Base-by-base conservation (phyloP, 179 eudicot genomes). In the Silene coronaria region DNA sequence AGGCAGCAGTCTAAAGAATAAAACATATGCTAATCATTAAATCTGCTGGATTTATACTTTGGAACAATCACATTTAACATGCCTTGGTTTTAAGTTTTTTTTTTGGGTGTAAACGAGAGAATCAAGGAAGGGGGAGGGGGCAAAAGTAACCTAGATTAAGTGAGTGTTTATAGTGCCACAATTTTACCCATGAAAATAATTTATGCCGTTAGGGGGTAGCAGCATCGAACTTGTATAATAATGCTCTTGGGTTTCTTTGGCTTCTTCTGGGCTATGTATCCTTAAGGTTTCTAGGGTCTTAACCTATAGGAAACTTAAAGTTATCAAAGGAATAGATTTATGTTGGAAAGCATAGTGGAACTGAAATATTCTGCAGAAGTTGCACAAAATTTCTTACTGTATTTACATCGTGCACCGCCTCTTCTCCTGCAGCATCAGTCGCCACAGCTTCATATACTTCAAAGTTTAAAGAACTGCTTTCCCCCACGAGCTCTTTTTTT, bases 401-500 rank as follows among this genome's bases (percentile, higher is more conserved):
- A 14, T 0, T 71, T 71, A 51, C 34, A 8, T 32, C 45, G 3
- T 19, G 32, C 27, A 55, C 72, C 4, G 28, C 58, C 76, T 63
- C 42, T 46, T 77, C 51, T 77, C 4, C 23, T 10, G 57, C 55
- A 65, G 65, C 71, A 19, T 32, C 72, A 51, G 38, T 24, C 17
- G 7, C 55, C n/a, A 46, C 32, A 17, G 51, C 61, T 27, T 51
- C 66, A 71, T 77, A n/a, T 71, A 38, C 71, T 61, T 66, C 65
- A 48, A 36, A 22, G 57, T 68, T 55, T n/a, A n/a, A 3, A 7
- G 27, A 22, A 53, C 71, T 30, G 65, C 4, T 51, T 6, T 48
- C 76, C 30, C 26, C 76, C 55, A 64, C 23, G 75, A 64, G 26
- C 57, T 64, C 45, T 9, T 34, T 72, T 24, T 19, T 46, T 64